A percentile compares a stretch with the other conserved stretches of the same genome.
Evolutionary conservation across 352 stramenopile species (phyloP).

Genomic region (Thraustotheca clavata): DNA sequence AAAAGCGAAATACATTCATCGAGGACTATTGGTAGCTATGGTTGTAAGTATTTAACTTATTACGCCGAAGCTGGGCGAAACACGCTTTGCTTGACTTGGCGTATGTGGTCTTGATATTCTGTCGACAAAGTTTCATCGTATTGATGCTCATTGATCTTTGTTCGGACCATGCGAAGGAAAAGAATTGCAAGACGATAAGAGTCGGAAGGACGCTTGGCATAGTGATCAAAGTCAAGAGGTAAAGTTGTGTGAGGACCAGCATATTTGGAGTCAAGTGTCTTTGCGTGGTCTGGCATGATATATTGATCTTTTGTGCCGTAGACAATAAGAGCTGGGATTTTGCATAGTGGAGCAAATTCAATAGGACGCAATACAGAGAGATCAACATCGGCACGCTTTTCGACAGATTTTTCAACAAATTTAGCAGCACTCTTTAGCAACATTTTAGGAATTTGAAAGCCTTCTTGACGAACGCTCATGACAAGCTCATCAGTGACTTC

Average conservation of each 20-base stretch:
- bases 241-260: slow-evolving; percentile 27
- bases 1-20: slow-evolving; percentile 5
- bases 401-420: slow-evolving; percentile 66
- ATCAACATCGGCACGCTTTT: slow-evolving; percentile 66
- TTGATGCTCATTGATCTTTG: not conserved
- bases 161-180: not conserved
- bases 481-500: slow-evolving; percentile 59
- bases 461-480: slow-evolving; percentile 50
- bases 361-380: slow-evolving; percentile 55
- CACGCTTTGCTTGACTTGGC: not conserved
- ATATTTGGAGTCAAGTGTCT: slow-evolving; percentile 54
- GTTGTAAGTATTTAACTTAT: not conserved
- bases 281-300: slow-evolving; percentile 52
- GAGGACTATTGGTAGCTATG: slow-evolving; percentile 16
- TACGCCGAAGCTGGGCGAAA: not conserved
- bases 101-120: not conserved
- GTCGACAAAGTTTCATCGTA: not conserved
- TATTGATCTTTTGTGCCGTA: slow-evolving; percentile 56
- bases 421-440: slow-evolving; percentile 57
- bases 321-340: slow-evolving; percentile 64
- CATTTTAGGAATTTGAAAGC: slow-evolving; percentile 57
- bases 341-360: slow-evolving; percentile 60
- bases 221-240: slow-evolving; percentile 14
- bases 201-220: not conserved
- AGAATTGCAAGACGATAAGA: not conserved